Conservation (phyloP, 1,284 basidiomycete species). For the Leccinum solheimii region DNA sequence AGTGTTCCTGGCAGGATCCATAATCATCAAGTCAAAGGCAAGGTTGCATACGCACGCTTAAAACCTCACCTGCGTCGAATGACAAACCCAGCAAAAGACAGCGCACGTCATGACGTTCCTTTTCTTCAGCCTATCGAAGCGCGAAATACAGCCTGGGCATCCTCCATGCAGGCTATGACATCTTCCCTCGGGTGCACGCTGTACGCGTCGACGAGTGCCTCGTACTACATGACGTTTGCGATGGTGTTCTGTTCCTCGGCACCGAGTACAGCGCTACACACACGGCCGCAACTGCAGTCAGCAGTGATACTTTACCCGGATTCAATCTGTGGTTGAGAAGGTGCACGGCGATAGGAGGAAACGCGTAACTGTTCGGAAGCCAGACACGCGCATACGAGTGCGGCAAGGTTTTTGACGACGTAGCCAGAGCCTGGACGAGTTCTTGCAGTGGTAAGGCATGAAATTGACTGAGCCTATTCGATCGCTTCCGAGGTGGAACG, state of each 20-base stretch:
- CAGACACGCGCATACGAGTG: slow-evolving; percentile 32
- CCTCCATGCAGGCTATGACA: slow-evolving; percentile 31
- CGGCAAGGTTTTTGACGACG: slow-evolving; percentile 20
- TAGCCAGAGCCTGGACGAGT: slow-evolving; percentile 33
- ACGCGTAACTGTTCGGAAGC: slow-evolving; percentile 31
- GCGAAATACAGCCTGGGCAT: slow-evolving; percentile 24
- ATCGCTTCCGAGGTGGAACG: neutral
- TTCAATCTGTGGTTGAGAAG: slow-evolving; percentile 14
- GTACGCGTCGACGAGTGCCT: slow-evolving; percentile 4
- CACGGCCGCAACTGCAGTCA: slow-evolving; percentile 25
- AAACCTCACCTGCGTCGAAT: slow-evolving; percentile 30
- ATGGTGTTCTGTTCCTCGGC: neutral
- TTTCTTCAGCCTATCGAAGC: slow-evolving; percentile 16
- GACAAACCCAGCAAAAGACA: slow-evolving; percentile 36
- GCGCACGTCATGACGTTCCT: slow-evolving; percentile 12
- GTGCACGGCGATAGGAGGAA: neutral
- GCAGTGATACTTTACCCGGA: slow-evolving; percentile 27
- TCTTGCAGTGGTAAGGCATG: slow-evolving; percentile 23
- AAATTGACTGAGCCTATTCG: slow-evolving; percentile 4
- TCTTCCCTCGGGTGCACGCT: slow-evolving; percentile 10
- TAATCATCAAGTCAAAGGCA: no score
- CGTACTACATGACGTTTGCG: slow-evolving; percentile 26
- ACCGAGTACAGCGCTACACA: slow-evolving; percentile 22
- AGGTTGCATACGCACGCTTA: neutral
- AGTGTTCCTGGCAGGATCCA: slow-evolving; percentile 19